phyloP scores from a whole-genome alignment of 2,329 filamentous ascomycete species.

The Diplodia scrobiculata region DNA sequence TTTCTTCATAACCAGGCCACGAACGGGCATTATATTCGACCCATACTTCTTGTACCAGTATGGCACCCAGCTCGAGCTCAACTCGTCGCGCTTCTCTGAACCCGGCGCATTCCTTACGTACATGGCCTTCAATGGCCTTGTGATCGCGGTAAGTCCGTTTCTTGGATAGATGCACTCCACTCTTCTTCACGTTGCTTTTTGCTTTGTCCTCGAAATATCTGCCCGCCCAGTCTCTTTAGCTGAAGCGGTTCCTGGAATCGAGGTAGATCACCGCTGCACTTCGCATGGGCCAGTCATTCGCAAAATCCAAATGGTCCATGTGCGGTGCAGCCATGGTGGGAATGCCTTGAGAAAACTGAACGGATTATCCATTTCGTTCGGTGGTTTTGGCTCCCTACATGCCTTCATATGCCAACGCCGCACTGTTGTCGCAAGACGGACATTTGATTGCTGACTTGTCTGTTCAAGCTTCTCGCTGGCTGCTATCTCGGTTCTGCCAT shows the following conservation, averaged over 20 bases:
- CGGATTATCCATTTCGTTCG: constrained; percentile 58
- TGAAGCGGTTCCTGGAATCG: constrained; percentile 59
- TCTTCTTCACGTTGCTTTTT: background rate
- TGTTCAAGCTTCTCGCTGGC: constrained; percentile 50
- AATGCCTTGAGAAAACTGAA: constrained; percentile 56
- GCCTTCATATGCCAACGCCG: constrained; percentile 30
- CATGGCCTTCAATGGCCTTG: constrained; percentile 68
- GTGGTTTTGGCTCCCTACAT: constrained; percentile 70
- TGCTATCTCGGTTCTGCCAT: constrained; percentile 55
- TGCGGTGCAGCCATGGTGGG: constrained; percentile 57
- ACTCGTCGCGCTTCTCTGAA: constrained; percentile 69
- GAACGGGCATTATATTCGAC: constrained; percentile 66
- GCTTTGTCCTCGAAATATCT: constrained; percentile 58
- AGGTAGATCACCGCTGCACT: constrained; percentile 58
- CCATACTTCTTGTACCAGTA: constrained; percentile 81
- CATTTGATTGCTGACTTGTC: constrained; percentile 7
- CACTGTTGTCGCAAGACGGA: background rate
- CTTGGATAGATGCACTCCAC: background rate
- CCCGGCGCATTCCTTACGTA: constrained; percentile 83
- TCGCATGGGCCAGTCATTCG: constrained; percentile 54
- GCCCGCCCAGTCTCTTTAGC: constrained; percentile 56
- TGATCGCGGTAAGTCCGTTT: constrained; percentile 73
- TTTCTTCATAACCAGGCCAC: constrained; percentile 61
- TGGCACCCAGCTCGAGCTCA: constrained; percentile 70
- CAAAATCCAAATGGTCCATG: constrained; percentile 50